Base-by-base conservation (phyloP, 1,284 basidiomycete genomes). In the Ceratobasidium sp. region DNA sequence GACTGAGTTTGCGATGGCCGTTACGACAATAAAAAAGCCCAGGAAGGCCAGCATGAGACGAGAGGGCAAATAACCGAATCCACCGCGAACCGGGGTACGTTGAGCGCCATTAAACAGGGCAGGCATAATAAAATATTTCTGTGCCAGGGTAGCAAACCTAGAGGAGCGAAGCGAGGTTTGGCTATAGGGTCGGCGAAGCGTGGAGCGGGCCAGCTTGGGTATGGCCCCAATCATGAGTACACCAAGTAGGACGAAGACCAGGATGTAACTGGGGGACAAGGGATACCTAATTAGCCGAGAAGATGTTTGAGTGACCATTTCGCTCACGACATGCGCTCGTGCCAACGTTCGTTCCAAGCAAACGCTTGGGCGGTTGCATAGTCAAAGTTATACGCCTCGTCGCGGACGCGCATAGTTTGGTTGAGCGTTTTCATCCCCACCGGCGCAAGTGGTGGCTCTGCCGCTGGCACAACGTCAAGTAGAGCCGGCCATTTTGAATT, bases 271-370 rank as follows among this genome's bases (percentile, higher is more conserved):
- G 14, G 24, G 9, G 27, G 9, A 6, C 19, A 49, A 6, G n/a
- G 13, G 22, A 14, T 49, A 65, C 37, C 13, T 8, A 34, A 58
- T 31, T 11, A 48, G 39, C 24, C 13, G 16, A 41, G 16, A 19
- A 37, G 19, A 37, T 22, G 31, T n/a, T 53, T n/a, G 51, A 9
- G n/a, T 22, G 22, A 22, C 5, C 11, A 53, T 53, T n/a, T 5
- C 5, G 53, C 63, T 29, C n/a, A 65, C 63, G 49, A 65, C 48
- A 49, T 51, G 29, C 71, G 46, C 37, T 51, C 59, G 37, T 73
- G 71, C 71, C 71, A 73, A 29, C 71, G 16, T n/a, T 73, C 71
- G 9, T 62, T 49, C 31, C 59, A 73, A 24, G 71, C 59, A 34
- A 73, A 73, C 31, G 71, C 59, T 22, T 62, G 58, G 8, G 59